Evolutionary conservation across 2,329 filamentous ascomycete species (phyloP), one percentile per base, ranked within the genome.

Genomic region (Penicillium thymicola): DNA sequence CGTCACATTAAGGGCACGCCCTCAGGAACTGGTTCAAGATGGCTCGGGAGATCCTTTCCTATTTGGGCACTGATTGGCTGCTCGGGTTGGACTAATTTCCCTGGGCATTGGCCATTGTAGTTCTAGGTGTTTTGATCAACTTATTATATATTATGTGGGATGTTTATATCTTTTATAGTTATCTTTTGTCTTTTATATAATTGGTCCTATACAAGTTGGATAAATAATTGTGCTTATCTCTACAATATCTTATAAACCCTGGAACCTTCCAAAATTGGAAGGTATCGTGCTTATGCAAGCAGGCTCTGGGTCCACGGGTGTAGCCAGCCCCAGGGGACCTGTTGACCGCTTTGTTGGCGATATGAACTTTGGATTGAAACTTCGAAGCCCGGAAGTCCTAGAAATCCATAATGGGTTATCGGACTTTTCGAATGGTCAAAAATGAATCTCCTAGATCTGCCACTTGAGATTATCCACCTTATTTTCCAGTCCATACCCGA

Each of bases 31-130:
- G 11, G 14, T 40, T 51, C 13, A 16, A n/a, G 14, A 27, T 54
- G 54, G 32, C 38, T 13, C 43, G 23, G 41, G 21, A 23, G 23
- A 55, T 58, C 55, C 4, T 45, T 58, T 49, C 55, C 55, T 32
- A 32, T 32, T 32, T 32, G 30, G 30, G 30, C 11, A 5, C 30
- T 32, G 1, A 32, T 32, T 32, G 30, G 30, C 30, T 32, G 42
- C 50, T 34, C 48, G 49, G 49, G 42, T 56, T 53, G 28, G 41
- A 21, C 27, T 25, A 41, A 28, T 18, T 38, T 47, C 41, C 47
- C 50, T 54, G 40, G 53, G 48, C 48, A 38, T 16, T 32, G 47
- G 47, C 47, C 8, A 46, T 51, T 53, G 3, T 36, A 27, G 49
- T 46, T 54, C 45, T 50, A 50, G 46, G 40, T 50, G 50, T 34